Percentiles rank a stretch among this genome's conserved stretches.
phyloP scores from a whole-genome alignment of 768 basidiomycete species.

The Collybiopsis luxurians region DNA sequence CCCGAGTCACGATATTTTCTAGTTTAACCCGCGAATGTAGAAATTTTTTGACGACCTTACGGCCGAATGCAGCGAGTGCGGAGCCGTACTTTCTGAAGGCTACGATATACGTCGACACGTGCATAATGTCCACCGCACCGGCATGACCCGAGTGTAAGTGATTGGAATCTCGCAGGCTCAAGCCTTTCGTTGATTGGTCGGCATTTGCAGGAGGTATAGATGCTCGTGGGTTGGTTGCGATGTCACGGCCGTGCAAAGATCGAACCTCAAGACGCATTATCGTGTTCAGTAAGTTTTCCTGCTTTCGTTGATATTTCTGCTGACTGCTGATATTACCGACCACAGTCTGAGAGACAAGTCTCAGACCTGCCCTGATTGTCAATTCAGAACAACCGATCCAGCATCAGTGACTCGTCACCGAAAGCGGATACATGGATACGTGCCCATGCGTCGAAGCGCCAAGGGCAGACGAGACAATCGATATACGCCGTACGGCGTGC shows the following conservation, averaged over 20 bases:
- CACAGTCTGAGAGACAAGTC: neutral
- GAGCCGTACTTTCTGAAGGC: neutral
- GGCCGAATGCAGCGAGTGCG: neutral
- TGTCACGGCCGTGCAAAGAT: neutral
- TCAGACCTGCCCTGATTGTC: neutral
- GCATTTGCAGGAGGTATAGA: neutral
- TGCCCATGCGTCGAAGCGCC: neutral
- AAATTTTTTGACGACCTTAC: neutral
- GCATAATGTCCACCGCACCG: neutral
- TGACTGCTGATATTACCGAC: too few species aligned
- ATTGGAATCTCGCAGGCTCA: neutral
- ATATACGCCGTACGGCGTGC: neutral
- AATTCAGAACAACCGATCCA: neutral
- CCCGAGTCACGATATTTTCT: neutral
- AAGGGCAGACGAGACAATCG: neutral
- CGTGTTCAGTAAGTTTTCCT: constrained; percentile 1
- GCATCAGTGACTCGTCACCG: constrained; percentile 2
- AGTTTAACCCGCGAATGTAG: neutral
- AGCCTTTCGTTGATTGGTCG: neutral
- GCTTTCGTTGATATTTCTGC: neutral
- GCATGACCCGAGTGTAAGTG: neutral
- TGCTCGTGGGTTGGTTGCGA: neutral
- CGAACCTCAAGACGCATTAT: constrained; percentile 3
- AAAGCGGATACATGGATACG: constrained; percentile 3
- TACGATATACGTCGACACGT: neutral